Percentiles rank a stretch among this genome's conserved stretches.
Conservation (phyloP, 192 early-diverging fungal species). For the Physocladia obscura region DNA sequence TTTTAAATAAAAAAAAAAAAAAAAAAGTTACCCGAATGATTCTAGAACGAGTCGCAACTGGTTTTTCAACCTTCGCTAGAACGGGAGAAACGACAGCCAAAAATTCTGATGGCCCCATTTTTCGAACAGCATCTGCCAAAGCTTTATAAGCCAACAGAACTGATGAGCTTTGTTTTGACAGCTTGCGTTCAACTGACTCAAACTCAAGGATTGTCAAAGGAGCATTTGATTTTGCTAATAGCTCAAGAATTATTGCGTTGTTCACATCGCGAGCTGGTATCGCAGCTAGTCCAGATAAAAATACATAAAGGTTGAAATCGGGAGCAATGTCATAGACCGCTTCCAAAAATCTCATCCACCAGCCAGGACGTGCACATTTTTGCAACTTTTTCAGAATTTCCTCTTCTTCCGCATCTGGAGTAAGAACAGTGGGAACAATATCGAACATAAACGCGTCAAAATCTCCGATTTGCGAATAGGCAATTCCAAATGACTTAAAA, state of each 20-base stretch:
- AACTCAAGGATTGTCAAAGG: neutral
- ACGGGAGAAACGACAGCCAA: neutral
- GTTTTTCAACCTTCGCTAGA: neutral
- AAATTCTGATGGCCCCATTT: neutral
- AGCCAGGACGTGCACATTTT: neutral
- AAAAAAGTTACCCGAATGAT: neutral
- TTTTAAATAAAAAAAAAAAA: neutral
- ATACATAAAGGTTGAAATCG: neutral
- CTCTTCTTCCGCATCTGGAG: neutral
- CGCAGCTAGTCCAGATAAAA: neutral
- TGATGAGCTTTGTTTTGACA: neutral
- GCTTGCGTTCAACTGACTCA: neutral
- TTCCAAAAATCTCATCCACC: neutral
- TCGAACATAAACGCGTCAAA: neutral
- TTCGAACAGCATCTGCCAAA: neutral
- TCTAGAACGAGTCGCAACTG: neutral
- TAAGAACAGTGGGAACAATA: neutral
- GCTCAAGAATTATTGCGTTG: neutral
- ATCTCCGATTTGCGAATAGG: neutral
- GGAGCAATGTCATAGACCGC: neutral
- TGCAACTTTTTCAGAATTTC: neutral
- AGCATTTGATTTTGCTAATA: conserved; percentile 8
- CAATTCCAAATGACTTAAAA: conserved; percentile 4
- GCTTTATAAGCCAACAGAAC: neutral
- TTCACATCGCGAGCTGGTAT: neutral